phyloP scores from a whole-genome alignment of 805 yeast genomes.

The Hanseniaspora clermontiae region DNA sequence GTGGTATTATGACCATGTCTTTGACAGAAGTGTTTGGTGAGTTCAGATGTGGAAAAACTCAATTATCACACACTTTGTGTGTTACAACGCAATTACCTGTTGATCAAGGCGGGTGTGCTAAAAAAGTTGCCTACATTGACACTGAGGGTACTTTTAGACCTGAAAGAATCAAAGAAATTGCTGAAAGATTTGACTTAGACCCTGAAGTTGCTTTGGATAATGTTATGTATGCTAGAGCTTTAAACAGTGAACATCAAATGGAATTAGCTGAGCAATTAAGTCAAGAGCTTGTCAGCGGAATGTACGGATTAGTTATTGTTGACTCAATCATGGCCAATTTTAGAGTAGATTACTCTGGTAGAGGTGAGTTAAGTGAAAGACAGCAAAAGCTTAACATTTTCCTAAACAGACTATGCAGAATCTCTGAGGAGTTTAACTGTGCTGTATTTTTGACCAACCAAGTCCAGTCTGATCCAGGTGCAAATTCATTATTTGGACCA shows the following conservation, averaged over 20 bases:
- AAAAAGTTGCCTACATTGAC: slow-evolving; percentile 88
- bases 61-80: slow-evolving; percentile 89
- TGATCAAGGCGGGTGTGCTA: slow-evolving; percentile 97
- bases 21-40: slow-evolving; percentile 95
- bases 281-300: slow-evolving; percentile 86
- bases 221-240: slow-evolving; percentile 94
- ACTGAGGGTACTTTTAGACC: slow-evolving; percentile 97
- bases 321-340: slow-evolving; percentile 95
- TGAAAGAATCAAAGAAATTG: slow-evolving; percentile 74
- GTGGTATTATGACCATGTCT: slow-evolving; percentile 95
- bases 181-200: slow-evolving; percentile 79
- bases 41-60: slow-evolving; percentile 95
- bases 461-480: slow-evolving; percentile 93
- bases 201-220: slow-evolving; percentile 89
- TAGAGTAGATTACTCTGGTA: slow-evolving; percentile 86
- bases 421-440: slow-evolving; percentile 95
- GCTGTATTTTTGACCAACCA: slow-evolving; percentile 94
- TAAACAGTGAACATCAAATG: slow-evolving; percentile 91
- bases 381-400: slow-evolving; percentile 89
- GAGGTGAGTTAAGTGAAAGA: slow-evolving; percentile 91
- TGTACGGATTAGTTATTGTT: slow-evolving; percentile 79
- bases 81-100: slow-evolving; percentile 93
- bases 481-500: slow-evolving; percentile 55
- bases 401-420: slow-evolving; percentile 77
- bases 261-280: slow-evolving; percentile 81